Evolutionary conservation across 208 protist species (phyloP), one percentile per base, ranked within the genome.

Genomic region (Kentomonas sorsogonicus): DNA sequence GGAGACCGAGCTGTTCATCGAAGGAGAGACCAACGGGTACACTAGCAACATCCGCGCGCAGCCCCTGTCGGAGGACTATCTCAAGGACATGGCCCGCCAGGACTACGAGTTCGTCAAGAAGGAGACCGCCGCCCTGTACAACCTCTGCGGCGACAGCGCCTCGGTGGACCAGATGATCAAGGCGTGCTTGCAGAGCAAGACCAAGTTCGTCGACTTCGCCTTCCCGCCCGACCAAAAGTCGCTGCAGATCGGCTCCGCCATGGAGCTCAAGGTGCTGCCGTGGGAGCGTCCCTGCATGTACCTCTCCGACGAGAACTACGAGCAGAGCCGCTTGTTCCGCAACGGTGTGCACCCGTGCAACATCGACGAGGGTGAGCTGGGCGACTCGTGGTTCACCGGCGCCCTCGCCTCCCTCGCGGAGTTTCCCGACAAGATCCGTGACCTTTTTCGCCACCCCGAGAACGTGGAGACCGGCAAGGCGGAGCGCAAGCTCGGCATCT

Each of bases 251-350:
- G 79, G 77, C 41, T 77, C 81, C 22, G 25, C 75, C 6, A 50
- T 74, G 53, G 51, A 76, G 54, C 65, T 90, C 57, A 85, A 88
- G 60, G 61, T 79, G 60, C 68, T 93, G 27, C 77, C 81, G n/a
- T 88, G 79, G 80, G 72, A 79, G 54, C 86, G 86, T 16, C 86
- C 86, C 34, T 59, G 62, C 52, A 89, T 89, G 82, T 93, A 78
- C 54, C 69, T 93, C 13, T 84, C 78, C 3, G 74, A 86, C 57
- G 72, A 86, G 57, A 84, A 83, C 52, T 68, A 66, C 23, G 57
- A 76, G 46, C 79, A 92, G 47, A 53, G 50, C 18, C 82, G 86
- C n/a, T 59, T 87, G 29, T 93, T 93, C 50, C 79, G 81, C 53
- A 81, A 79, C 73, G 72, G 72, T 29, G 69, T 91, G 23, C 69